A percentile compares a stretch with the other conserved stretches of the same genome.
Evolutionary conservation across 768 basidiomycete genomes (phyloP).

Genomic region (Podaxis pistillaris): DNA sequence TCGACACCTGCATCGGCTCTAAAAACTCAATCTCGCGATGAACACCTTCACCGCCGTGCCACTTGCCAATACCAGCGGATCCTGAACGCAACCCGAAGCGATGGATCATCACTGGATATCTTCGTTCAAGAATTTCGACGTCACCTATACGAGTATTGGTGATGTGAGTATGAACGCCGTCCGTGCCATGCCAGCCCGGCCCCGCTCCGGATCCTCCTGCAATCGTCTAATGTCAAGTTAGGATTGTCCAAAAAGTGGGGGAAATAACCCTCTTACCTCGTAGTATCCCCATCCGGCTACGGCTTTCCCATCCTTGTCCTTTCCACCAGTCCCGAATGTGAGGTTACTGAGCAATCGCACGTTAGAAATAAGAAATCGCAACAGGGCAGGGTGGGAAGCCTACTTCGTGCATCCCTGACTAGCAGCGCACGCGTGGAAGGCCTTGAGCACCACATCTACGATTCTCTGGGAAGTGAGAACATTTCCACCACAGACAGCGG

Average conservation of each 20-base stretch:
- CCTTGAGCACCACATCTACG: slow-evolving; percentile 90
- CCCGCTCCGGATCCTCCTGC: slow-evolving; percentile 94
- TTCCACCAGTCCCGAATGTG: slow-evolving; percentile 89
- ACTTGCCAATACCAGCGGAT: slow-evolving; percentile 71
- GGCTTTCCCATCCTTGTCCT: slow-evolving; percentile 72
- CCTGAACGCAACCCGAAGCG: slow-evolving; percentile 73
- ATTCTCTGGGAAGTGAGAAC: slow-evolving; percentile 91
- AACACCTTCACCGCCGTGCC: slow-evolving; percentile 82
- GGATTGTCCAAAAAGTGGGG: background rate
- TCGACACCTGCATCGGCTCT: slow-evolving; percentile 82
- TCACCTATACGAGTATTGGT: slow-evolving; percentile 94
- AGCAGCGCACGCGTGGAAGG: slow-evolving; percentile 88
- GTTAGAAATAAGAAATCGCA: slow-evolving; percentile 8
- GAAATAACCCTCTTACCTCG: slow-evolving; percentile 43
- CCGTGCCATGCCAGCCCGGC: slow-evolving; percentile 85
- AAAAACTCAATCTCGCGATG: slow-evolving; percentile 81
- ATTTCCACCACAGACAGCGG: slow-evolving; percentile 92
- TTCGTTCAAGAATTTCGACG: slow-evolving; percentile 88
- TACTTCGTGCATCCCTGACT: slow-evolving; percentile 95
- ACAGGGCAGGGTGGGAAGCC: slow-evolving; percentile 22
- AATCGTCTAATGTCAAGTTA: slow-evolving; percentile 61
- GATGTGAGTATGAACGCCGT: slow-evolving; percentile 91
- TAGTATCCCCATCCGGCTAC: slow-evolving; percentile 90
- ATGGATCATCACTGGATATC: slow-evolving; percentile 89
- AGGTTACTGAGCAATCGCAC: slow-evolving; percentile 57